Evolutionary conservation across 169 alveolate species (phyloP), one percentile per base, ranked within the genome.

Genomic region (Cryptosporidium baileyi): DNA sequence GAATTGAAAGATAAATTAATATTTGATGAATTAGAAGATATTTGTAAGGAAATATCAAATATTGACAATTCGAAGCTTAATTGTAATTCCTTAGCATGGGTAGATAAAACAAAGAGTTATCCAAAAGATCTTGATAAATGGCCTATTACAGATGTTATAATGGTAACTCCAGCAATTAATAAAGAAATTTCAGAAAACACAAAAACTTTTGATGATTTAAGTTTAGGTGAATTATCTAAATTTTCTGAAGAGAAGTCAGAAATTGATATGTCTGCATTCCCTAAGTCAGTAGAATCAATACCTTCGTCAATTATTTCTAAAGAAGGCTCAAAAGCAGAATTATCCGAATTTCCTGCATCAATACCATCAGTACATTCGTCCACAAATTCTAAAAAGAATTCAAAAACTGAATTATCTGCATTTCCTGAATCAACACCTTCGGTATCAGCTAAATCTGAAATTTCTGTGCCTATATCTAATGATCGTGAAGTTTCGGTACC

Each of bases 21-120:
- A 4, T 38, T 40, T 3, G 40, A 52, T 2, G 59, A 17, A 22
- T 30, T 74, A 15, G 74, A 32, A 2, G 9, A 34, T 1, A 54
- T 57, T 7, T 74, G 85, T 22, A n/a, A 40, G 3, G 67, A 74
- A 24, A 74, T 74, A 17, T 17, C 85, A 22, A 32, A 54, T 40
- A 74, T 74, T 19, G 67, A 74, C 11, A 49, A 67, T 47, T 26
- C 65, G 7, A 74, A 51, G 19, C 59, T 74, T 22, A 43, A 74
- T 30, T 74, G 85, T 28, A 74, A 30, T 45, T 32, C 65, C 41
- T 22, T 74, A 22, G 85, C 85, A 41, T 74, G 85, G 85, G 85
- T 11, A 1, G 67, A 57, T 54, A 24, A 40, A 34, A 54, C 13
- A 1, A 74, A 30, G 13, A 74, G 67, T 26, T 28, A 51, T 52